A percentile compares a stretch with the other conserved stretches of the same genome.
phyloP scores from a whole-genome alignment of 805 yeast genomes.

The Wickerhamiella bombiphila region DNA sequence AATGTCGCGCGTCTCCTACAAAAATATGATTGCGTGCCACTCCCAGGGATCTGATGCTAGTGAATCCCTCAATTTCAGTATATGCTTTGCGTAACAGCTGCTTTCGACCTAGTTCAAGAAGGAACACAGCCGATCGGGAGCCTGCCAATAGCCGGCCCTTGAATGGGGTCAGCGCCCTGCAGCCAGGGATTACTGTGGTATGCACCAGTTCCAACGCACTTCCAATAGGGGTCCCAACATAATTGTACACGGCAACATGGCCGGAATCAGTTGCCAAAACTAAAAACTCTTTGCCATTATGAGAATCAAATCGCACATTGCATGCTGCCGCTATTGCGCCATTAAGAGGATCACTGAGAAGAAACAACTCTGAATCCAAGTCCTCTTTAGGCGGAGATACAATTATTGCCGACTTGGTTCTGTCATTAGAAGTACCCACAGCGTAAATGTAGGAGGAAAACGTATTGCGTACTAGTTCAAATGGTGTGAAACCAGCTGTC shows the following conservation, averaged over 20 bases:
- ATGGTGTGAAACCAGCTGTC: background rate
- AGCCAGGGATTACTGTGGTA: conserved; percentile 38
- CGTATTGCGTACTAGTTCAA: background rate
- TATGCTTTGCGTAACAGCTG: conserved; percentile 62
- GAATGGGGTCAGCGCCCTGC: conserved; percentile 35
- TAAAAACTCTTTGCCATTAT: conserved; percentile 8
- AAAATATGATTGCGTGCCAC: conserved; percentile 46
- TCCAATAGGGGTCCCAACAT: conserved; percentile 7
- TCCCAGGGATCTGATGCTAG: conserved; percentile 39
- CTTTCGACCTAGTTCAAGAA: conserved; percentile 58
- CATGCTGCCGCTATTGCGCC: background rate
- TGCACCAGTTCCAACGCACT: conserved; percentile 36
- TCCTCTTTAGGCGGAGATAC: background rate
- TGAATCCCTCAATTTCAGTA: conserved; percentile 29
- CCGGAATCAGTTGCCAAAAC: conserved; percentile 4
- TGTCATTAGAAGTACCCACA: background rate
- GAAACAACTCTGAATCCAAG: background rate
- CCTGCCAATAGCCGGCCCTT: conserved; percentile 45
- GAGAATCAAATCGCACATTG: background rate
- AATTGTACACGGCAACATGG: conserved; percentile 1
- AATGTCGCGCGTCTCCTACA: conserved; percentile 57
- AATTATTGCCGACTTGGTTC: background rate
- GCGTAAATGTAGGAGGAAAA: background rate
- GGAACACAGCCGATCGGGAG: conserved; percentile 17
- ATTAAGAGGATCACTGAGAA: background rate